These are phyloP conservation scores for Papilionanthe hybrid DNA, from an alignment of 116 monocot species.

Conservation along the genomic window DNA sequence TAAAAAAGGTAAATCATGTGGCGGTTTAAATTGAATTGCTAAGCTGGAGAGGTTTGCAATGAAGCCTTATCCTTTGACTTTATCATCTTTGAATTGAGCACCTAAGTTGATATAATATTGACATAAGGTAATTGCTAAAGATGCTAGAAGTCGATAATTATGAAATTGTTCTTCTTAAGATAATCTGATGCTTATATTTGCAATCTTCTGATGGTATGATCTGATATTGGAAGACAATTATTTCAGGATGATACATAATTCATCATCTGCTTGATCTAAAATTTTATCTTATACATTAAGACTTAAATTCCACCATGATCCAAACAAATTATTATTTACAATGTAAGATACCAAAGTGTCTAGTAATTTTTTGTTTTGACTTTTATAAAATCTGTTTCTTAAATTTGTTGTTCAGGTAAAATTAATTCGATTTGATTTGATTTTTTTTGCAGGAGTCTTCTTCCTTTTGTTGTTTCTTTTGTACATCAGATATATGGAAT, in stretches of 20 bases:
- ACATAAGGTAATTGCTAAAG: not conserved
- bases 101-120: not conserved
- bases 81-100: slow-evolving; percentile 1
- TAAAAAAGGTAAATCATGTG: not conserved
- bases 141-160: not conserved
- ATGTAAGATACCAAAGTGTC: not conserved
- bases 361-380: not conserved
- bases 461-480: slow-evolving; percentile 8
- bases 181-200: not conserved
- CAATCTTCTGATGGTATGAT: not conserved
- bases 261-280: not conserved
- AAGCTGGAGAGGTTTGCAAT: not conserved
- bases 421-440: not conserved
- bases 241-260: not conserved
- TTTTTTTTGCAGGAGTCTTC: slow-evolving; percentile 8
- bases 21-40: not conserved
- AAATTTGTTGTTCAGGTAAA: not conserved
- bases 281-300: not conserved
- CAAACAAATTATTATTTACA: not conserved
- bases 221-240: not conserved
- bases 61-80: not conserved
- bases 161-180: slow-evolving; percentile 4
- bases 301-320: not conserved
- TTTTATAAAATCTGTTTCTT: not conserved
- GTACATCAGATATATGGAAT: not conserved